Evolutionary conservation across 2,329 filamentous ascomycete genomes (phyloP), one percentile per base, ranked within the genome.

Genomic region (Chaetomiaceae sp.): DNA sequence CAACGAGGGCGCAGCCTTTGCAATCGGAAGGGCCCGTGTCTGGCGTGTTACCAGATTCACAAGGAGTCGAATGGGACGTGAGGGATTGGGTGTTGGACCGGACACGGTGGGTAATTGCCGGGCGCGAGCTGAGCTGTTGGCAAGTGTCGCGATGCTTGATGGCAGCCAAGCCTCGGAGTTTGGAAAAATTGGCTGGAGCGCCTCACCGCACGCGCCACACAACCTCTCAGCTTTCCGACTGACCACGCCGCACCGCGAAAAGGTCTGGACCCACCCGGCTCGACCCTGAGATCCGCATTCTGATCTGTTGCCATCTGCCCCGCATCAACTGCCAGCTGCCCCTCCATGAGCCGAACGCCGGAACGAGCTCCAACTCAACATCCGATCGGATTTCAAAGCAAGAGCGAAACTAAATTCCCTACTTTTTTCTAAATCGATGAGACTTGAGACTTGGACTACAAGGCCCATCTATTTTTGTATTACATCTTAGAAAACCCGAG

Each of bases 301-400:
- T 10, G 25, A 27, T 7, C 25, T 10, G 20, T 31, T 19, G 30
- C 43, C 33, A 44, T 37, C 30, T 35, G 50, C 33, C 44, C 30
- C 40, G 39, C 50, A 40, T 31, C 23, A 13, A n/a, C 16, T 35
- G 39, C 16, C 33, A 44, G 17, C 35, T 52, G 44, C 51, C 51
- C 51, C 47, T 43, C 51, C 10, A 48, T 39, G 20, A 43, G 40
- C 44, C 38, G 45, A 49, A 16, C 41, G 16, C 13, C 40, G 41
- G 31, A 48, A 33, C 34, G 3, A 9, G 27, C 12, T 27, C 9
- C 20, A 20, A 19, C 19, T 30, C 37, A 31, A n/a, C 19, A 16
- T 27, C 33, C 17, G 27, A 30, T 40, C 34, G 44, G 48, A 51
- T 55, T 55, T 55, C 52, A 55, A 55, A 55, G 52, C 52, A 55